These are phyloP conservation scores for Paecilomyces formosus DNA, from an alignment of 2,329 filamentous ascomycete species.

Conservation along the genomic window DNA sequence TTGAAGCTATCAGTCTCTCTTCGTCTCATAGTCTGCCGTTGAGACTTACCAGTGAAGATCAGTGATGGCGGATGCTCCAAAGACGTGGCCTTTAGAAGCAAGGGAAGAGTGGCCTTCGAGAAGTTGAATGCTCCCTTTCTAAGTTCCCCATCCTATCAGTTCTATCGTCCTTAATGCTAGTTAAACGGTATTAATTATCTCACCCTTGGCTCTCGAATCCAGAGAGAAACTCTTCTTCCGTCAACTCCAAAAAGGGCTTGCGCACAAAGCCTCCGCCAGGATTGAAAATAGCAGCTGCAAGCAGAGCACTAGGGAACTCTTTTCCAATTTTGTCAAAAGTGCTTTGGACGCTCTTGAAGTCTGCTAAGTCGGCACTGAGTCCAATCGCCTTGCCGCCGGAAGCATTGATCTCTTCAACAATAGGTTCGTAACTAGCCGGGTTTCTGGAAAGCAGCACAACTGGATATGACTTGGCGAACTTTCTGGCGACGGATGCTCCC, in stretches of 20 bases:
- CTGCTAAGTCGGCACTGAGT: slow-evolving; percentile 52
- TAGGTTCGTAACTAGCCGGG: slow-evolving; percentile 46
- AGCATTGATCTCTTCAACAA: slow-evolving; percentile 54
- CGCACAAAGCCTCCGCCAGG: slow-evolving; percentile 49
- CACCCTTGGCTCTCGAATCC: slow-evolving; percentile 46
- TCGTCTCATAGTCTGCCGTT: background rate
- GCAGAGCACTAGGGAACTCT: slow-evolving; percentile 40
- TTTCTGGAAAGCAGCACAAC: slow-evolving; percentile 54
- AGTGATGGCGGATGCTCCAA: slow-evolving; percentile 64
- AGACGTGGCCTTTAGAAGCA: slow-evolving; percentile 54
- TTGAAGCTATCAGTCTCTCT: background rate
- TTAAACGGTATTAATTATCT: slow-evolving; percentile 9
- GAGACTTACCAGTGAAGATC: slow-evolving; percentile 58
- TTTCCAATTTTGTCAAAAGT: slow-evolving; percentile 49
- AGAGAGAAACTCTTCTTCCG: slow-evolving; percentile 48
- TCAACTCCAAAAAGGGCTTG: slow-evolving; percentile 56
- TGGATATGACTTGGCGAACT: slow-evolving; percentile 52
- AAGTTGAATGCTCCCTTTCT: slow-evolving; percentile 65
- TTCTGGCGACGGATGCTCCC: slow-evolving; percentile 53
- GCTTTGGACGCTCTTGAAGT: slow-evolving; percentile 43
- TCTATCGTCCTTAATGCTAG: background rate
- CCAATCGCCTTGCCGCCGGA: slow-evolving; percentile 53
- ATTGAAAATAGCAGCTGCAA: slow-evolving; percentile 55
- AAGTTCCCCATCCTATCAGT: background rate
- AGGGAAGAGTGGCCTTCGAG: slow-evolving; percentile 62